phyloP scores from a whole-genome alignment of 345 rosid species.

The Corchorus olitorius region DNA sequence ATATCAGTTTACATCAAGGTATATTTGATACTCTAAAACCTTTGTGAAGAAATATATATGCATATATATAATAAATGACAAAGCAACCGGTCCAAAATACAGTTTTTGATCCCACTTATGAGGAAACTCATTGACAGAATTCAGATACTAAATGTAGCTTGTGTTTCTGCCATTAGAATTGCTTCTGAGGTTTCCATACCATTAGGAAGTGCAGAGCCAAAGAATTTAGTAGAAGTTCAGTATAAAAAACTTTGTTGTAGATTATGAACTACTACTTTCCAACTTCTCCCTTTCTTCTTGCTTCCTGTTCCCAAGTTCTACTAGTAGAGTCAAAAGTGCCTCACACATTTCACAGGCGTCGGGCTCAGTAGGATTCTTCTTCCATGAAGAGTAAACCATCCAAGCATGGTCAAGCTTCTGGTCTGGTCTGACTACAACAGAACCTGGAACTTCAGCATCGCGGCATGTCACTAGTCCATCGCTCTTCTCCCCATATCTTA shows the following conservation, averaged over 20 bases:
- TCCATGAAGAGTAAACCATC: conserved; percentile 64
- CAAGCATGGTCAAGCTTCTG: conserved; percentile 63
- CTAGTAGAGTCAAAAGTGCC: conserved; percentile 59
- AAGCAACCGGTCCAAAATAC: neutral
- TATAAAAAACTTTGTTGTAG: neutral
- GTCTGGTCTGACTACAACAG: conserved; percentile 54
- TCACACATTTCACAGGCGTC: conserved; percentile 67
- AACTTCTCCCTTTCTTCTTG: conserved; percentile 23
- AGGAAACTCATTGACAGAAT: neutral
- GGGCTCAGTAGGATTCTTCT: conserved; percentile 44
- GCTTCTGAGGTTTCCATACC: neutral
- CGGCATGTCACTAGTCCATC: conserved; percentile 64
- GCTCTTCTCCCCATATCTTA: conserved; percentile 73
- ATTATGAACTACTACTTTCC: conserved; percentile 10
- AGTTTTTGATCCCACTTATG: neutral
- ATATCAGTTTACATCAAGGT: neutral
- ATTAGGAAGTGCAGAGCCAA: neutral
- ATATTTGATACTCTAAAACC: neutral
- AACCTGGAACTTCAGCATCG: conserved; percentile 72
- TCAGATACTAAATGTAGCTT: neutral
- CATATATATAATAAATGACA: neutral
- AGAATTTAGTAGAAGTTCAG: neutral
- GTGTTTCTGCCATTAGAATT: neutral
- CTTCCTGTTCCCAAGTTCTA: conserved; percentile 47
- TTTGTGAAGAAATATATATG: neutral